These are phyloP conservation scores for Wallacemonas sp. DNA, from an alignment of 208 protist species.

Conservation along the genomic window DNA sequence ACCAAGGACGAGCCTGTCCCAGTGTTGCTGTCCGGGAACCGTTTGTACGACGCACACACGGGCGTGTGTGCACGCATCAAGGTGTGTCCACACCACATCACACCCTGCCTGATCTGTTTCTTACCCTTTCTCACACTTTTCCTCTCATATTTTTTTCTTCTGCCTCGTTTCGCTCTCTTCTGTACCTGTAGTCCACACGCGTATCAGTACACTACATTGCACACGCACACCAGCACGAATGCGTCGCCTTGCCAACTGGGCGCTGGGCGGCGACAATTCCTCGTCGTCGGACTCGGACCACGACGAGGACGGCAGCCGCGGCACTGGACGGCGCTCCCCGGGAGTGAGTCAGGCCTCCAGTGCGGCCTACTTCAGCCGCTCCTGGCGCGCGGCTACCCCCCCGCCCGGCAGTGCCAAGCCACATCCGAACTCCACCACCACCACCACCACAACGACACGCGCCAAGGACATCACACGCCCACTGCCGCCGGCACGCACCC, in stretches of 20 bases:
- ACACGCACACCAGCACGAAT: background rate
- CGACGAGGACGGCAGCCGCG: background rate
- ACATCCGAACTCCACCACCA: no score
- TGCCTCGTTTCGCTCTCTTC: background rate
- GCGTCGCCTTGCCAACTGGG: conserved; percentile 11
- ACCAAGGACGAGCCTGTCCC: no score
- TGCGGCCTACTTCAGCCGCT: conserved; percentile 1
- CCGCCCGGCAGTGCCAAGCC: no score
- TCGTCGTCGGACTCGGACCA: background rate
- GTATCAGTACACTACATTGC: background rate
- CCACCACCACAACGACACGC: background rate
- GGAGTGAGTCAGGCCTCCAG: background rate
- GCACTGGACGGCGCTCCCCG: background rate
- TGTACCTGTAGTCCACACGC: background rate
- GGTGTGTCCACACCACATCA: no score
- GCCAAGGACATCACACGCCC: background rate
- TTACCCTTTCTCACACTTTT: no score
- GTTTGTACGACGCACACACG: no score
- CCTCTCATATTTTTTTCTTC: no score
- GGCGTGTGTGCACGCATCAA: no score
- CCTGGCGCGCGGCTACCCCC: background rate
- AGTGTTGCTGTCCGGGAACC: no score
- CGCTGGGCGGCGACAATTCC: background rate
- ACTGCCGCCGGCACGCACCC: background rate
- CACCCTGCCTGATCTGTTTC: no score